A percentile compares a stretch with the other conserved stretches of the same genome.
phyloP scores from a whole-genome alignment of 805 yeast genomes.

The Cyberlindnera japonica region DNA sequence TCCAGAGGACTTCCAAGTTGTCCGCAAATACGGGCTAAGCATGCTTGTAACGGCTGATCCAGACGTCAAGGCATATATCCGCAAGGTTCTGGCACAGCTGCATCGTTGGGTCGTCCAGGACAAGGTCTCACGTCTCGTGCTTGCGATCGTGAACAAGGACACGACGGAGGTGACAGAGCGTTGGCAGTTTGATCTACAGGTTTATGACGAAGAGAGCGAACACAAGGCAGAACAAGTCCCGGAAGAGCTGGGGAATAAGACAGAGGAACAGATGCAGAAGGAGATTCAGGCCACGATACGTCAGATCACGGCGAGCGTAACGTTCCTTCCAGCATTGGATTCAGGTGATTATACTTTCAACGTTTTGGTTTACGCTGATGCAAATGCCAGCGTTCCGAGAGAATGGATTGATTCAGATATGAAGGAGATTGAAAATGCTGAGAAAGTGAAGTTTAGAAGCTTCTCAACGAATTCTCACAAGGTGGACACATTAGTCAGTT shows the following conservation, averaged over 20 bases:
- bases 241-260: background rate
- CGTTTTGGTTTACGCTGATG: conserved; percentile 78
- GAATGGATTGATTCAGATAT: conserved; percentile 85
- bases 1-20: conserved; percentile 74
- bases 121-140: conserved; percentile 60
- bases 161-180: conserved; percentile 69
- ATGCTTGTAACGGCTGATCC: conserved; percentile 70
- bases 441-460: conserved; percentile 63
- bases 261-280: conserved; percentile 50
- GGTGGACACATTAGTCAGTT: conserved; percentile 66
- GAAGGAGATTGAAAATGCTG: conserved; percentile 53
- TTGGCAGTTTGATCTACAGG: conserved; percentile 72
- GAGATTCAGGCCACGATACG: conserved; percentile 85
- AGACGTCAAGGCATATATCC: conserved; percentile 68
- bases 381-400: conserved; percentile 59
- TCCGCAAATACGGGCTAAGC: conserved; percentile 75
- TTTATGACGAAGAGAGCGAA: conserved; percentile 27
- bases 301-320: conserved; percentile 83
- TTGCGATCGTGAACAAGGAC: conserved; percentile 69
- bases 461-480: conserved; percentile 66
- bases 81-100: conserved; percentile 63
- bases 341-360: conserved; percentile 70
- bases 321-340: conserved; percentile 75
- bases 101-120: conserved; percentile 72
- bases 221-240: conserved; percentile 11